Evolutionary conservation across 2,329 filamentous ascomycete species (phyloP).

Genomic region (Penicillium sp.): DNA sequence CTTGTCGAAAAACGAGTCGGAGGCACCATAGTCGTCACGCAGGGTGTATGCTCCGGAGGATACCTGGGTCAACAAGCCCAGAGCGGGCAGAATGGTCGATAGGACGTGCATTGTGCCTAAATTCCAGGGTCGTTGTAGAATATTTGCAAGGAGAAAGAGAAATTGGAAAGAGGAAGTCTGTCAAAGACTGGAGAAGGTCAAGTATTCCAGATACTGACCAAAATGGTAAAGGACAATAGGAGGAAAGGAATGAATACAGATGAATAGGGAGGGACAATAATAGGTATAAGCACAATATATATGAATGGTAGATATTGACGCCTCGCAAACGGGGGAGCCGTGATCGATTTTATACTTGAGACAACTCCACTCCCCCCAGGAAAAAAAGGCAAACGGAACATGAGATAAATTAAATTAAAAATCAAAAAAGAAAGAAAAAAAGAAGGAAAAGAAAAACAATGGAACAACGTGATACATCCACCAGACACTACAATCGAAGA

Average conservation of each 20-base stretch:
- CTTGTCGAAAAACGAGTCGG: slow-evolving; percentile 50
- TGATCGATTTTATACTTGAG: slow-evolving; percentile 1
- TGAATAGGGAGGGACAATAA: slow-evolving; percentile 13
- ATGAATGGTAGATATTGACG: slow-evolving; percentile 11
- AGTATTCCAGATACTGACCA: slow-evolving; percentile 1
- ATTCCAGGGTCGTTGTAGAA: neutral
- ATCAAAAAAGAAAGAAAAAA: slow-evolving; percentile 4
- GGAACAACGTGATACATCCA: slow-evolving; percentile 25
- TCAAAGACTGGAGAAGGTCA: slow-evolving; percentile 14
- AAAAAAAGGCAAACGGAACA: neutral
- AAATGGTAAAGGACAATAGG: neutral
- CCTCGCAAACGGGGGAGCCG: neutral
- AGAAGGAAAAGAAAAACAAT: slow-evolving; percentile 6
- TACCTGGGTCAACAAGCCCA: slow-evolving; percentile 32
- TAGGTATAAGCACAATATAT: neutral
- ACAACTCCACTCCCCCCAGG: neutral
- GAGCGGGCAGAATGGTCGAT: slow-evolving; percentile 26
- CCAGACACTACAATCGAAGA: slow-evolving; percentile 28
- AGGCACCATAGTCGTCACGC: slow-evolving; percentile 48
- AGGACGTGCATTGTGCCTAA: slow-evolving; percentile 27
- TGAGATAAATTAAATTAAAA: neutral
- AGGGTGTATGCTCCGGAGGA: slow-evolving; percentile 41
- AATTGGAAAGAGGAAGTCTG: slow-evolving; percentile 9
- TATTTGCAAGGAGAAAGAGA: slow-evolving; percentile 4
- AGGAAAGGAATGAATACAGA: slow-evolving; percentile 10